Evolutionary conservation across 345 rosid species (phyloP).

Genomic region (Trapa bicornis): DNA sequence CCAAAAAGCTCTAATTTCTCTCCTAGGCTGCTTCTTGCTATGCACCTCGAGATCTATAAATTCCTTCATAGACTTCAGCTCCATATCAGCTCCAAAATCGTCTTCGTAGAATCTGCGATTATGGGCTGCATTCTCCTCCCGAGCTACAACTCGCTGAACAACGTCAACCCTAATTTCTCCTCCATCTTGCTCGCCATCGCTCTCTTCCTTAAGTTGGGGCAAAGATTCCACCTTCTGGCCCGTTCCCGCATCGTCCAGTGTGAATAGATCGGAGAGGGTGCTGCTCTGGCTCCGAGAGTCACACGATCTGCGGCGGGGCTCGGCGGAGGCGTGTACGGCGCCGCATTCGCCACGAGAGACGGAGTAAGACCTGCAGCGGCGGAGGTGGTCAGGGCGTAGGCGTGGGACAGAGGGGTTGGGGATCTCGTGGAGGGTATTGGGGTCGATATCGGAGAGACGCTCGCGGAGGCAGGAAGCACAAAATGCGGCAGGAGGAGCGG

Average conservation of each 20-base stretch:
- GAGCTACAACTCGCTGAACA: not conserved
- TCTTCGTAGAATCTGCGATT: constrained; percentile 12
- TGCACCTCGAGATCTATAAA: constrained; percentile 62
- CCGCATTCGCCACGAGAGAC: constrained; percentile 18
- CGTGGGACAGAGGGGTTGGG: constrained; percentile 23
- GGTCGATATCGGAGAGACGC: constrained; percentile 49
- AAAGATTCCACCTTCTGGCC: constrained; percentile 6
- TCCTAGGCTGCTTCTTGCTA: constrained; percentile 34
- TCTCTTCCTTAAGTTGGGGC: constrained; percentile 10
- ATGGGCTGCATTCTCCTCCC: not conserved
- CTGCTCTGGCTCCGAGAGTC: constrained; percentile 29
- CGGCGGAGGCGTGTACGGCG: constrained; percentile 15
- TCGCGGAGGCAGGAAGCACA: constrained; percentile 78
- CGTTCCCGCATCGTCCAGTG: constrained; percentile 14
- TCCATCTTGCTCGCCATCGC: constrained; percentile 3
- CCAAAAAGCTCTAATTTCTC: constrained; percentile 34
- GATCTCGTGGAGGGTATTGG: constrained; percentile 21
- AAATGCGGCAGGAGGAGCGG: constrained; percentile 42
- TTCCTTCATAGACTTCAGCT: constrained; percentile 60
- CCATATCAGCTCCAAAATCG: constrained; percentile 29
- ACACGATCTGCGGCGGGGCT: constrained; percentile 50
- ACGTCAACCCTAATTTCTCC: constrained; percentile 11
- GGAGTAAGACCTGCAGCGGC: constrained; percentile 45
- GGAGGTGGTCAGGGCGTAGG: constrained; percentile 24
- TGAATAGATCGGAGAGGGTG: constrained; percentile 37